Evolutionary conservation across 768 basidiomycete species (phyloP).

Genomic region (Termitomyces sp.): DNA sequence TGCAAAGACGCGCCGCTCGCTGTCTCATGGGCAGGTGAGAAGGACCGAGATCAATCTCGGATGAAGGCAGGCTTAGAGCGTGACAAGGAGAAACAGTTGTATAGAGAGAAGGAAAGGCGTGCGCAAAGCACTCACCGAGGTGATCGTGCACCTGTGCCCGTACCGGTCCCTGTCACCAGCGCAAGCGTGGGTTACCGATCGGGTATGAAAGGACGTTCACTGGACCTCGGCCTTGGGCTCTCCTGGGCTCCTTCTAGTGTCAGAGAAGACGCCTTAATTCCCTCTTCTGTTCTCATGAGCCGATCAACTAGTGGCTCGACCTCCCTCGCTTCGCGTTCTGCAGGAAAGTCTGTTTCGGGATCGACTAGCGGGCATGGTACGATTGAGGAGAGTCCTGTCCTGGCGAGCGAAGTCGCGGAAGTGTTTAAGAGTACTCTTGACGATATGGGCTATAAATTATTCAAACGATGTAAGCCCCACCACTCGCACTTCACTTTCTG

Average conservation of each 20-base stretch:
- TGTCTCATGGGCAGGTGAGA: constrained; percentile 18
- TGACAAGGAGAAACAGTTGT: constrained; percentile 27
- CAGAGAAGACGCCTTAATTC: constrained; percentile 62
- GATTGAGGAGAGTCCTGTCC: constrained; percentile 23
- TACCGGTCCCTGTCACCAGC: constrained; percentile 15
- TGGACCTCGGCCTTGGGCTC: constrained; percentile 67
- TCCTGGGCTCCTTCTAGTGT: constrained; percentile 71
- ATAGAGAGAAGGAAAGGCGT: constrained; percentile 23
- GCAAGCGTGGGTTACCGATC: constrained; percentile 35
- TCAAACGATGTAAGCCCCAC: constrained; percentile 60
- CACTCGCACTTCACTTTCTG: constrained; percentile 6
- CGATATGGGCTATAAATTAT: constrained; percentile 40
- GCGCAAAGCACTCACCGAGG: constrained; percentile 17
- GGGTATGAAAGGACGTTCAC: constrained; percentile 60
- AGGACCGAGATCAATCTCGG: constrained; percentile 10
- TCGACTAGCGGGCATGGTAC: constrained; percentile 17
- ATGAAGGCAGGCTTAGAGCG: constrained; percentile 14
- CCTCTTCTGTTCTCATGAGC: constrained; percentile 35
- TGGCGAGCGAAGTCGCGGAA: constrained; percentile 45
- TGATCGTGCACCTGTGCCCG: constrained; percentile 30
- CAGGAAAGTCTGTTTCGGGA: constrained; percentile 18
- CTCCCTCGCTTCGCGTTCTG: constrained; percentile 13
- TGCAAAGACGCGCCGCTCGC: constrained; percentile 15
- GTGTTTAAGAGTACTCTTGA: constrained; percentile 44
- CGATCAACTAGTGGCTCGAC: constrained; percentile 29